Evolutionary conservation across 768 basidiomycete genomes (phyloP), one percentile per base, ranked within the genome.

Genomic region (Cystofilobasidium macerans): DNA sequence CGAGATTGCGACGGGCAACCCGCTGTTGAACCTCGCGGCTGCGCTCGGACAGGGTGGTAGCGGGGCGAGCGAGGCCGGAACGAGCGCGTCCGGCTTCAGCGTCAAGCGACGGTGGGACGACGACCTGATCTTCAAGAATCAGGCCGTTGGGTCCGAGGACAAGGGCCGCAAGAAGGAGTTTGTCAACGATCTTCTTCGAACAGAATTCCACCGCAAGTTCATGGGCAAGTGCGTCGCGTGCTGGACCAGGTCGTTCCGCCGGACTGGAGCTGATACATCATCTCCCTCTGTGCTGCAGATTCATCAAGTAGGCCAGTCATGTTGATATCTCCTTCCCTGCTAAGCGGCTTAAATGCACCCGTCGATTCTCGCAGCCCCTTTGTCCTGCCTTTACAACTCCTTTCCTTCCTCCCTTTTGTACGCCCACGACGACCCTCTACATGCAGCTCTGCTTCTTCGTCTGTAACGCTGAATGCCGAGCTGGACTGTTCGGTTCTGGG

Each of bases 81-180:
- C 64, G 26, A 62, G 66, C 1, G 82, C 81, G 20, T 85, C 86
- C 0, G 87, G 89, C 20, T 95, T 97, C 72, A 82, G 89, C 24
- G 91, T 95, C 57, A 93, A 93, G 78, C 81, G 86, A 71, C 82
- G 93, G 65, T 97, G 93, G 93, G 93, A 95, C 75, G 92, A 95
- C 72, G 91, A 99, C 76, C 80, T 95, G 62, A 92, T 98, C 73
- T 98, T 98, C 84, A 98, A 97, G 79, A 97, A 98, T 75, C 95
- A 99, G 77, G 89, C 95, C 0, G 85, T 85, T 77, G 82, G 81
- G 36, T 75, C 80, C 56, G 59, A 69, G 57, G 85, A 85, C 70
- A 80, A 81, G 61, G 81, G 79, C 73, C 77, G 79, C 2, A 81
- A 82, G 71, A 85, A 86, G 16, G 85, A 87, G 65, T 98, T 98